Percentiles rank a stretch among this genome's conserved stretches.
phyloP scores from a whole-genome alignment of 2,329 filamentous ascomycete species.

The Xenosphaeropsis pyriputrescens region DNA sequence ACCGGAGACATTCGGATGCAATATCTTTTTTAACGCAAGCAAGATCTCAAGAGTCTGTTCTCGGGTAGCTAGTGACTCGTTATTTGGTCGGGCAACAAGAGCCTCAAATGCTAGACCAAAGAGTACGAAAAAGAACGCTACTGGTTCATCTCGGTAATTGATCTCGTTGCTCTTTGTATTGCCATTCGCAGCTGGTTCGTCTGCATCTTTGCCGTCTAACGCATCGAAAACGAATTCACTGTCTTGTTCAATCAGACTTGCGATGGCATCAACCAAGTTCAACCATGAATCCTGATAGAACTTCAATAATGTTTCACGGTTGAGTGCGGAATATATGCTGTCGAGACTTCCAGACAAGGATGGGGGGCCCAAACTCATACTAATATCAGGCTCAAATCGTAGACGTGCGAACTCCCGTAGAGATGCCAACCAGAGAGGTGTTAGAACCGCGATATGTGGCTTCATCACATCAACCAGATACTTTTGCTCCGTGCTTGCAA shows the following conservation, averaged over 20 bases:
- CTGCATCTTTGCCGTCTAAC: constrained; percentile 66
- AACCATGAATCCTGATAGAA: constrained; percentile 98
- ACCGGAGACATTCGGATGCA: constrained; percentile 86
- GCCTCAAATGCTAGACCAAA: constrained; percentile 96
- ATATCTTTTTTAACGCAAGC: constrained; percentile 82
- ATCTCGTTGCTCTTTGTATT: constrained; percentile 60
- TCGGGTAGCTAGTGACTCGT: constrained; percentile 52
- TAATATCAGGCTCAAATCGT: constrained; percentile 93
- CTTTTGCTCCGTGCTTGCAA: constrained; percentile 81
- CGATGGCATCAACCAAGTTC: constrained; percentile 92
- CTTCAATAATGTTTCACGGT: constrained; percentile 79
- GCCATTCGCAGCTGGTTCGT: constrained; percentile 20
- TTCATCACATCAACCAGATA: constrained; percentile 81
- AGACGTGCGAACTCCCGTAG: constrained; percentile 86
- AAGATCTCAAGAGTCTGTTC: constrained; percentile 81
- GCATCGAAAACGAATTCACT: constrained; percentile 97
- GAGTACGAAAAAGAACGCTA: constrained; percentile 97
- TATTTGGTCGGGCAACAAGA: constrained; percentile 63
- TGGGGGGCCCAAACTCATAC: constrained; percentile 70
- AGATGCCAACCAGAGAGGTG: constrained; percentile 87
- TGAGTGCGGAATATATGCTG: constrained; percentile 86
- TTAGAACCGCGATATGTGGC: constrained; percentile 78
- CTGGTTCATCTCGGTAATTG: constrained; percentile 94
- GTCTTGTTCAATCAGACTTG: constrained; percentile 92
- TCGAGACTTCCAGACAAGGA: constrained; percentile 77